phyloP scores from a whole-genome alignment of 208 protist genomes.

The Strigomonas galati region DNA sequence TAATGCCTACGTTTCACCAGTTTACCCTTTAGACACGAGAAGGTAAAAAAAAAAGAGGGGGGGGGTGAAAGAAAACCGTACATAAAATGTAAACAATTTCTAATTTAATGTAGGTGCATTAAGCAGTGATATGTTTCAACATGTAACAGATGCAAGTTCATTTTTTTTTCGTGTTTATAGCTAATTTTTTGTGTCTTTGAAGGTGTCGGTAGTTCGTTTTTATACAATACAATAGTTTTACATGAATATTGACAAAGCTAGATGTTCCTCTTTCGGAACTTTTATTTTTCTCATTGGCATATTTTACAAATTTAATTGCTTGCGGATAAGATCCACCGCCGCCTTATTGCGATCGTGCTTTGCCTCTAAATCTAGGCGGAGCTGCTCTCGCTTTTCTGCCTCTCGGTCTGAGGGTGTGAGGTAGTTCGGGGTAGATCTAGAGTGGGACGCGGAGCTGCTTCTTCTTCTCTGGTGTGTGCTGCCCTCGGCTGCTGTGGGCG shows the following conservation, averaged over 20 bases:
- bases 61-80: constrained; percentile 8
- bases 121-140: no score
- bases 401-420: no score
- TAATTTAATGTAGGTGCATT: no score
- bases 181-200: neutral
- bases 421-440: neutral
- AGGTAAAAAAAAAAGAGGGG: constrained; percentile 14
- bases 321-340: constrained; percentile 46
- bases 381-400: neutral
- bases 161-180: neutral
- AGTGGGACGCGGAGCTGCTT: neutral
- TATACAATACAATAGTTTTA: no score
- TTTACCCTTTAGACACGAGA: neutral
- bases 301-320: constrained; percentile 29
- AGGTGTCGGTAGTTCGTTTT: neutral
- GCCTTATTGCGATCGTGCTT: constrained; percentile 47
- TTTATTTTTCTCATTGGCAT: neutral
- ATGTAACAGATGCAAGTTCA: neutral
- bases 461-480: no score
- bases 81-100: no score
- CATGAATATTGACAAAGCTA: no score
- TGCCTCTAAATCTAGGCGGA: constrained; percentile 46
- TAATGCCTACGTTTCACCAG: no score
- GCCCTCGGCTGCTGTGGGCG: neutral
- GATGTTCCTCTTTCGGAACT: neutral